These are phyloP conservation scores for Nidula microcarpa DNA, from an alignment of 768 basidiomycete genomes.

Conservation along the genomic window DNA sequence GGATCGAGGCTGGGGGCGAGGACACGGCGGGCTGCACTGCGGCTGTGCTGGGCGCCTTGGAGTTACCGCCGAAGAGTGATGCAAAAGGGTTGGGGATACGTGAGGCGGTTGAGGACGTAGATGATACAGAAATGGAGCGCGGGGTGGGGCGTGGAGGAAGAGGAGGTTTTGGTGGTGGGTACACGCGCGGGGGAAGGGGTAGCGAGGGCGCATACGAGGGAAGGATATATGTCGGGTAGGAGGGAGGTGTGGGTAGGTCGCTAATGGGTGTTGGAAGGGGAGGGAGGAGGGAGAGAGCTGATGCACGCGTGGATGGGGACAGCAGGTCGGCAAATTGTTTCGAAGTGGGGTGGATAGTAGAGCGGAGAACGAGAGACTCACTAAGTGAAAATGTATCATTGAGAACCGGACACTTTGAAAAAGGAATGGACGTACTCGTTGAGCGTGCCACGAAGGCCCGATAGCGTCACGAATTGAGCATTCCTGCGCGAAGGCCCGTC, in stretches of 20 bases:
- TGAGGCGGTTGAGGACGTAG: constrained; percentile 20
- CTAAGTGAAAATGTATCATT: constrained; percentile 17
- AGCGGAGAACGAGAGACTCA: constrained; percentile 38
- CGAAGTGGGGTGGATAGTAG: constrained; percentile 37
- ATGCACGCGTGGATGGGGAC: constrained; percentile 25
- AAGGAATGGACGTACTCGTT: constrained; percentile 42
- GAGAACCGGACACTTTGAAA: background rate
- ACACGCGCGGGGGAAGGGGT: constrained; percentile 46
- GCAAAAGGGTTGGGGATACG: constrained; percentile 75
- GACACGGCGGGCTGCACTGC: constrained; percentile 15
- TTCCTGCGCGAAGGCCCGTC: constrained; percentile 45
- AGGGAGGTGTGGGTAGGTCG: constrained; percentile 20
- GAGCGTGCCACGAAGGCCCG: constrained; percentile 76
- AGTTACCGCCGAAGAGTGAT: constrained; percentile 58
- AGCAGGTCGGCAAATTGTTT: constrained; percentile 36
- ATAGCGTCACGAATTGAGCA: constrained; percentile 68
- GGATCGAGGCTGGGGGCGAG: constrained; percentile 26
- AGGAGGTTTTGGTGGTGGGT: constrained; percentile 27
- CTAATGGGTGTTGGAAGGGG: constrained; percentile 43
- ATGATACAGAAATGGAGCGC: constrained; percentile 14
- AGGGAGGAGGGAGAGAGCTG: constrained; percentile 38
- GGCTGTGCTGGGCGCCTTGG: constrained; percentile 19
- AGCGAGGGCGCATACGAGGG: constrained; percentile 41
- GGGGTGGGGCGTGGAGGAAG: constrained; percentile 34
- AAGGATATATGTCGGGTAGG: constrained; percentile 47